phyloP scores from a whole-genome alignment of 805 yeast species.

The Pichia sporocuriosa region DNA sequence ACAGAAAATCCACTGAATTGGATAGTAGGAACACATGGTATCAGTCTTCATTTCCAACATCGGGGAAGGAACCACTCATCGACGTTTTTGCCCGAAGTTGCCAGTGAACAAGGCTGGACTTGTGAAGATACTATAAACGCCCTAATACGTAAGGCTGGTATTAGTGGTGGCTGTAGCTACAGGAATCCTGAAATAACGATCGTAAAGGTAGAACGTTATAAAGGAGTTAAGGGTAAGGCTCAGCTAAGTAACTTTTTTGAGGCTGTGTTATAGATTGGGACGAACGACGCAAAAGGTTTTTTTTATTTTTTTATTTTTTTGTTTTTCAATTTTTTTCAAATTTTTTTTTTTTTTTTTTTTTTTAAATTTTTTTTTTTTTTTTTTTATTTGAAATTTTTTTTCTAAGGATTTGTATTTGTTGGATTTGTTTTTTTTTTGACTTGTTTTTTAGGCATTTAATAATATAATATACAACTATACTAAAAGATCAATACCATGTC shows the following conservation, averaged over 20 bases:
- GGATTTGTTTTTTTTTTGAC: background rate
- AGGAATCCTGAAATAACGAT: background rate
- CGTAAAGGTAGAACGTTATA: slow-evolving; percentile 39
- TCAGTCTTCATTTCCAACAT: slow-evolving; percentile 24
- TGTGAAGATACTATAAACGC: slow-evolving; percentile 62
- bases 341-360: background rate
- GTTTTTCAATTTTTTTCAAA: background rate
- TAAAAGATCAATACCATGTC: slow-evolving; percentile 9
- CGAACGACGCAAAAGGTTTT: background rate
- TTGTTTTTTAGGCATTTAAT: too few relatives aligned
- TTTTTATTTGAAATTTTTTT: background rate
- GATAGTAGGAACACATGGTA: slow-evolving; percentile 79
- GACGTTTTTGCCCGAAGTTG: slow-evolving; percentile 88
- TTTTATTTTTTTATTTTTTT: background rate
- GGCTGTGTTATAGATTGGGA: background rate
- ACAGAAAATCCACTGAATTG: slow-evolving; percentile 53
- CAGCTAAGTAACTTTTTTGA: background rate
- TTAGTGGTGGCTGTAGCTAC: too few relatives aligned
- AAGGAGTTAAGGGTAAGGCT: slow-evolving; percentile 31
- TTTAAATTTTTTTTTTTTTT: background rate
- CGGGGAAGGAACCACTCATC: slow-evolving; percentile 37
- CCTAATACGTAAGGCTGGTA: slow-evolving; percentile 70
- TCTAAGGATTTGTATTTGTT: background rate
- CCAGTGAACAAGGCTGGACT: slow-evolving; percentile 80
- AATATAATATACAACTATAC: background rate